Base-by-base conservation (phyloP, 345 rosid genomes). In the Hibiscus syriacus region DNA sequence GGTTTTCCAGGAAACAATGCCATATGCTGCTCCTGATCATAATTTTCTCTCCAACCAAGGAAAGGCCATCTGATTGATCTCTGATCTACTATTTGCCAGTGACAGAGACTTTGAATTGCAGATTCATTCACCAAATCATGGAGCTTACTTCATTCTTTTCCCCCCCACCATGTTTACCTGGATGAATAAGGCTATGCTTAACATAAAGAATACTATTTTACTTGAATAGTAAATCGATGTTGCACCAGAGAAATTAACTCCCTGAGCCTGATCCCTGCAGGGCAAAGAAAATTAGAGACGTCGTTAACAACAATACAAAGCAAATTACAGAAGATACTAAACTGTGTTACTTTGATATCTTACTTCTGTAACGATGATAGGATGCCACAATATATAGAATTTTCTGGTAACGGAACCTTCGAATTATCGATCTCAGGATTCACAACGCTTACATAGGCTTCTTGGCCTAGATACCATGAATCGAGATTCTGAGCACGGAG, bases 381-480 rank as follows among this genome's bases (percentile, higher is more conserved):
- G 34, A 82, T 67, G 25, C 98, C 98, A 46, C 98, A 92, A 27
- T 80, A 92, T 72, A 92, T 92, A 65, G 88, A 13, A 75, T 92
- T 88, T 48, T 78, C 81, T 38, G 96, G 96, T 72, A 86, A 64
- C 10, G 79, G 22, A 66, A 69, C 53, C 77, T 87, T 92, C 14
- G 84, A 73, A 50, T 75, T 52, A 74, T 92, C 98, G 2, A 29
- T 46, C 80, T 92, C 96, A 0, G 85, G 91, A 77, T 92, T 90
- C 34, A 80, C 54, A 26, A 89, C 93, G 23, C 80, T 85, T 70
- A 92, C 58, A 68, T 90, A 88, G 49, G 77, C 75, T 77, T 92
- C 96, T 77, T 88, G 92, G 16, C 98, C 97, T 59, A 90, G 80
- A 81, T 87, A 84, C 98, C 97, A 90, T 5, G 93, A 81, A 73